A percentile compares a stretch with the other conserved stretches of the same genome.
phyloP scores from a whole-genome alignment of 176 grass and related monocot species.

The Saccharum spontaneum region DNA sequence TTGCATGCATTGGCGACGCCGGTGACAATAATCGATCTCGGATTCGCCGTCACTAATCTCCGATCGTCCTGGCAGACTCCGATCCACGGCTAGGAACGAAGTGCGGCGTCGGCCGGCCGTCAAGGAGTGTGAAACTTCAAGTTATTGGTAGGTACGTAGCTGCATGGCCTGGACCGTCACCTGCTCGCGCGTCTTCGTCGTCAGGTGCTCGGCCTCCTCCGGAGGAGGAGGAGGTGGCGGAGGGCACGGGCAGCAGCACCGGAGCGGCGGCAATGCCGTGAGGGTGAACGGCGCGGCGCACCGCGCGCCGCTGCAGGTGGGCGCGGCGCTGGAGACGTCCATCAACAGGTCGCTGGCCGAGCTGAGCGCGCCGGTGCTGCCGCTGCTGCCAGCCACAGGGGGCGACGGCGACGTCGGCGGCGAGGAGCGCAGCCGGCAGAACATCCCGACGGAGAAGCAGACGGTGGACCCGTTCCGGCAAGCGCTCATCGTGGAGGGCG shows the following conservation, averaged over 20 bases:
- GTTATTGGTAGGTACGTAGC: constrained; percentile 16
- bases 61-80: neutral
- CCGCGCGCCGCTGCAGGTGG: constrained; percentile 22
- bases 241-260: neutral
- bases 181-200: constrained; percentile 2
- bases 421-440: constrained; percentile 35
- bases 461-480: constrained; percentile 53
- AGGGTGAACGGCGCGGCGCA: constrained; percentile 49
- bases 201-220: constrained; percentile 28
- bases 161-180: neutral
- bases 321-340: constrained; percentile 26
- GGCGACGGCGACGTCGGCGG: neutral
- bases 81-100: neutral
- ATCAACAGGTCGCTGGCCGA: constrained; percentile 31
- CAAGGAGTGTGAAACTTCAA: neutral
- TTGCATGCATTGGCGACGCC: neutral
- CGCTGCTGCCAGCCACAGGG: neutral
- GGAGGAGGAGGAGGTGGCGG: neutral
- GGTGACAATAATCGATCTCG: too few species aligned
- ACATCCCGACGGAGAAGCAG: constrained; percentile 67
- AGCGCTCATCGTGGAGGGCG: constrained; percentile 54
- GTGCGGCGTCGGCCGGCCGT: neutral
- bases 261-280: neutral
- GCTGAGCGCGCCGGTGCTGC: constrained; percentile 26
- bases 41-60: too few species aligned